These are phyloP conservation scores for Carpinus viminea DNA, from an alignment of 306 rosid genomes.

Conservation along the genomic window DNA sequence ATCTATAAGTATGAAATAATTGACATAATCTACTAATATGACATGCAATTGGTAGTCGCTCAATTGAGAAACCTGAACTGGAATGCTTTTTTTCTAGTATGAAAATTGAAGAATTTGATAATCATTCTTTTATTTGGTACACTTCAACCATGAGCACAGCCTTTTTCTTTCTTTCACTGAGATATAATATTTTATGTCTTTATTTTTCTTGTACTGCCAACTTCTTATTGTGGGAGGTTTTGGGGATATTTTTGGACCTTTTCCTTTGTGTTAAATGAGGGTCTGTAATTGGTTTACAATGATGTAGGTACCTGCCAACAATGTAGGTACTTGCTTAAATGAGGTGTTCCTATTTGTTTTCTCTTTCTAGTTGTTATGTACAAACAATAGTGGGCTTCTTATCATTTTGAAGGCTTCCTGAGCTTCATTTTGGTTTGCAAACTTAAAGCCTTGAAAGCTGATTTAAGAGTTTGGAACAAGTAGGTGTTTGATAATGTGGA, in stretches of 20 bases:
- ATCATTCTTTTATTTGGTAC: neutral
- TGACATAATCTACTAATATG: neutral
- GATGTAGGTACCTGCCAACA: too few relatives aligned
- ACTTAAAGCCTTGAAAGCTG: too few relatives aligned
- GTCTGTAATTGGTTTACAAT: too few relatives aligned
- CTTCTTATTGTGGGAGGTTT: neutral
- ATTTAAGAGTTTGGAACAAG: too few relatives aligned
- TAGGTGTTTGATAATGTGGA: too few relatives aligned
- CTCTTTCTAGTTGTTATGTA: too few relatives aligned
- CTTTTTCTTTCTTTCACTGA: neutral
- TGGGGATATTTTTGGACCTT: too few relatives aligned
- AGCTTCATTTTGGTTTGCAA: too few relatives aligned
- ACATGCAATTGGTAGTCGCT: neutral
- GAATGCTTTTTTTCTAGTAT: neutral
- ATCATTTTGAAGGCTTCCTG: too few relatives aligned
- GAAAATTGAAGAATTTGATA: neutral
- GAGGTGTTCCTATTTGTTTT: too few relatives aligned
- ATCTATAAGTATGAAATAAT: neutral
- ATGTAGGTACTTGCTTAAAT: neutral
- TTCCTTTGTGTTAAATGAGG: too few relatives aligned
- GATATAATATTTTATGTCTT: neutral
- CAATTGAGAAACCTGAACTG: neutral
- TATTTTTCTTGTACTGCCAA: neutral
- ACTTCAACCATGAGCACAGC: neutral
- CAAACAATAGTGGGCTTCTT: neutral